Base-by-base conservation (phyloP, 2,329 filamentous ascomycete genomes). In the Alternaria dauci region DNA sequence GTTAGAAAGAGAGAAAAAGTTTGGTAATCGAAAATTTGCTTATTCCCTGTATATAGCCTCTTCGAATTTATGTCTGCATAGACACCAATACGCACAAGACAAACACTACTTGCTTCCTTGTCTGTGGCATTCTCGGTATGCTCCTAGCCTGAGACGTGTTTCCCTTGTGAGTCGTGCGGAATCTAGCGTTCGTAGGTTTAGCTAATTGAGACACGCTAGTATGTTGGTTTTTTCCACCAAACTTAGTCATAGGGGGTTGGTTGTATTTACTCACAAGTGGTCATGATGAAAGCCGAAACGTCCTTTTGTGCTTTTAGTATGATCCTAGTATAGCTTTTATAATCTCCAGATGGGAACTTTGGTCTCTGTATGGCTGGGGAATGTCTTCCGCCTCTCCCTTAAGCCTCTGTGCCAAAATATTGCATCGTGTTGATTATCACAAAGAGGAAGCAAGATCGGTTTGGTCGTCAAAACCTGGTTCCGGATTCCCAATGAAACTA, bases 401-500 rank as follows among this genome's bases (percentile, higher is more conserved):
- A 36, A 42, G 39, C 39, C 11, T 42, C 12, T 9, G 25, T 41
- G n/a, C 20, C 11, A 41, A 5, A 5, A 23, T 23, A 20, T 18
- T 23, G n/a, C 23, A 18, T 23, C 30, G 20, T 12, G 14, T 38
- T 20, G 20, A 50, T 42, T 25, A 6, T 11, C 20, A 7, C 11
- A 42, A 11, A 16, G 32, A 2, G 30, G 20, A n/a, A 25, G 36
- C 20, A 14, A n/a, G 6, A 50, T 23, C 20, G 36, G 12, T 36
- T 20, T 50, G 32, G 46, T 34, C 30, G 46, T 20, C 46, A 25
- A 8, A 48, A 14, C 16, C 18, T 48, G 46, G 46, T 50, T 50
- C 46, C 46, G 46, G 38, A 20, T 50, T 36, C 20, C 38, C 46
- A 50, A 50, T 50, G 32, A 38, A 38, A 38, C 30, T 38, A 38